These are phyloP conservation scores for Phytophthora sansomeana DNA, from an alignment of 352 stramenopile species.

Conservation along the genomic window DNA sequence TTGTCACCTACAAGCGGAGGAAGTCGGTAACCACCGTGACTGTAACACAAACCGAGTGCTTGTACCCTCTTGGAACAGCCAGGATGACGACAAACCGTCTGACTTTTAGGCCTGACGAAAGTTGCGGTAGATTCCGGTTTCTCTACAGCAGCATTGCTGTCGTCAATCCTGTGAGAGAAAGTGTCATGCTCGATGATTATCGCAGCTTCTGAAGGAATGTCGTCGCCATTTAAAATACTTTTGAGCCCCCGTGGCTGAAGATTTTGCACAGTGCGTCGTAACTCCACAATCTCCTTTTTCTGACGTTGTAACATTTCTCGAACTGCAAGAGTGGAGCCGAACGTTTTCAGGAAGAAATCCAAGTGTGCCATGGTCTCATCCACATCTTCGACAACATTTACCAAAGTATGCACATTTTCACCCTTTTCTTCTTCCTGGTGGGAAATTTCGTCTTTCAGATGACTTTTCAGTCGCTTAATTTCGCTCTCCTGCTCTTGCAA, in stretches of 20 bases:
- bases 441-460: not conserved
- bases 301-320: not conserved
- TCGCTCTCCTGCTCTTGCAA: constrained; percentile 18
- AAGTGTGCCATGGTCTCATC: constrained; percentile 22
- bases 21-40: constrained; percentile 23
- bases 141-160: not conserved
- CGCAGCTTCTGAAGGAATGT: not conserved
- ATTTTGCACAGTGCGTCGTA: not conserved
- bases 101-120: not conserved
- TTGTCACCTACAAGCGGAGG: too few relatives aligned
- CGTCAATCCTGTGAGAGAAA: not conserved
- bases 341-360: constrained; percentile 11
- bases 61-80: not conserved
- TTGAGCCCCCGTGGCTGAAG: not conserved
- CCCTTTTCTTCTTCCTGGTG: not conserved
- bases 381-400: not conserved
- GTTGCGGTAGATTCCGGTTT: not conserved
- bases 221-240: not conserved
- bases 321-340: constrained; percentile 2
- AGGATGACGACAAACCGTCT: constrained; percentile 4
- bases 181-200: not conserved
- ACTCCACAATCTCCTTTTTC: not conserved
- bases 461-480: not conserved
- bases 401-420: not conserved
- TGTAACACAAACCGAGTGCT: constrained; percentile 11